Base-by-base conservation (phyloP, 805 yeast genomes). In the Ogataea minuta region DNA sequence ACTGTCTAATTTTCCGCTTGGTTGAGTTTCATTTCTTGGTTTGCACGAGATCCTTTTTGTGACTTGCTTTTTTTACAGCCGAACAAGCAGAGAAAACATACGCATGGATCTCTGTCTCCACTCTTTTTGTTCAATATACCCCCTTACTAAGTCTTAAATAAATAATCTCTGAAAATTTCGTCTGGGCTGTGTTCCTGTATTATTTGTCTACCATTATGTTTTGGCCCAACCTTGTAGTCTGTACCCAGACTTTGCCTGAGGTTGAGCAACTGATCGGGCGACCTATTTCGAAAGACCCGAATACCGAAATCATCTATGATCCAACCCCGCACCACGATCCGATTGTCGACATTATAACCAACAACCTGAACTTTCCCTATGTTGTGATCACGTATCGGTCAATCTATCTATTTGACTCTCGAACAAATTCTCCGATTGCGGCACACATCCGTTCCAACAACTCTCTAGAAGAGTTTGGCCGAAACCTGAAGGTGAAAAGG, bases 381-480 rank as follows among this genome's bases (percentile, higher is more conserved):
- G 57, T 59, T 2, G 54, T 61, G 4, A 35, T 68, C 9, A 70
- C 75, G 2, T 52, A 55, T 36, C 44, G 66, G n/a, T 57, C 66
- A 4, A 36, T 70, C 3, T 70, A 66, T 44, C 35, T 71, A 23
- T 70, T 57, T 52, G 66, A 70, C 40, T 60, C 64, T 15, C 50
- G 56, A 43, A 72, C 76, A 3, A 59, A 69, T 32, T 59, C 72
- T 10, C 77, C 80, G 1, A 57, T 77, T 4, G 70, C 74, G 8
- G 66, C 67, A 2, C 77, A 76, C 48, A 57, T 64, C 6, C 56
- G 84, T 39, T 59, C 72, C 0, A 50, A 52, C 15, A 62, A 63
- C 14, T 72, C 80, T 3, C 42, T 78, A 11, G 59, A 63, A 17
- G 59, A 59, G 14, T 72, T 70, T 58, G 85, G 85, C 1, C 41